A percentile compares a stretch with the other conserved stretches of the same genome.
Conservation (phyloP, 2,329 filamentous ascomycete genomes). For the Fusarium coicis region DNA sequence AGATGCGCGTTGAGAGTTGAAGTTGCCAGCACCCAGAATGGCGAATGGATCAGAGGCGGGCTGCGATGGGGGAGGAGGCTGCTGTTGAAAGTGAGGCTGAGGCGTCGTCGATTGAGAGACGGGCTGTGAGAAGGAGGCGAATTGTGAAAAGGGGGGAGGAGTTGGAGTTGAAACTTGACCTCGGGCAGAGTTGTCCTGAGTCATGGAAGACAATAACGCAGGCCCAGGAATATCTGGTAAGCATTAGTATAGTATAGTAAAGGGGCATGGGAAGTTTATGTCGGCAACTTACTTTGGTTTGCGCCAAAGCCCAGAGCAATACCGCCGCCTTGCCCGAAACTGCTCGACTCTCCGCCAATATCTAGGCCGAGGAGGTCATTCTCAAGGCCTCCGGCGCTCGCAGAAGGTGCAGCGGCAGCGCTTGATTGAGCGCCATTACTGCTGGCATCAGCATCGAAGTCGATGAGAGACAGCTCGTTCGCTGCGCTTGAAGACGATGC, state of each 20-base stretch:
- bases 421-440: conserved; percentile 53
- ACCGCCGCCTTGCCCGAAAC: conserved; percentile 79
- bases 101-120: conserved; percentile 65
- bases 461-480: conserved; percentile 90
- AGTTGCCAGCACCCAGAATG: conserved; percentile 52
- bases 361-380: conserved; percentile 92
- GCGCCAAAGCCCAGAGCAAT: conserved; percentile 85
- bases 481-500: conserved; percentile 53
- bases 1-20: conserved; percentile 44
- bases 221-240: conserved; percentile 70
- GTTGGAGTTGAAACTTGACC: conserved; percentile 55
- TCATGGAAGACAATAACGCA: conserved; percentile 71
- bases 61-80: conserved; percentile 58
- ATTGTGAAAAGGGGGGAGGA: conserved; percentile 63
- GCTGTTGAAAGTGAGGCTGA: conserved; percentile 60
- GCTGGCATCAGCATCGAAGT: conserved; percentile 77
- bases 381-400: conserved; percentile 76
- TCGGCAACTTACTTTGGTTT: conserved; percentile 68
- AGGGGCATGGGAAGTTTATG: not conserved
- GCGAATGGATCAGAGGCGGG: conserved; percentile 63
- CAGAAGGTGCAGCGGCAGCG: conserved; percentile 41
- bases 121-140: conserved; percentile 65
- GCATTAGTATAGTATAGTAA: conserved; percentile 36
- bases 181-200: conserved; percentile 68
- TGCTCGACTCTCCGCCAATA: conserved; percentile 70